A percentile compares a stretch with the other conserved stretches of the same genome.
Evolutionary conservation across 768 basidiomycete species (phyloP).

Genomic region (Termitomyces sp.): DNA sequence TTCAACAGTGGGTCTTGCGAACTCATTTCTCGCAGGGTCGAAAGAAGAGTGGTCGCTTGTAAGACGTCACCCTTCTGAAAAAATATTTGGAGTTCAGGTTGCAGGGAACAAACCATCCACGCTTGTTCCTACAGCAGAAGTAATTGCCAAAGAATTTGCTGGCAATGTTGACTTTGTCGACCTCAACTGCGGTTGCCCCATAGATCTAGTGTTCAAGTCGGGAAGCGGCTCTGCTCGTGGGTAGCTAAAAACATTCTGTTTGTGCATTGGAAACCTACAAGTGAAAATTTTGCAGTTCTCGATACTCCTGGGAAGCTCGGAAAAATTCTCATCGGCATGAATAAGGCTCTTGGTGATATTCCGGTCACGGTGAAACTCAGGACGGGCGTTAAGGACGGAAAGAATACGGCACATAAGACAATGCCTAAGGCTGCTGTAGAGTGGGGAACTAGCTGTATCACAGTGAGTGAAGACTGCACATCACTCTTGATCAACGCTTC

Average conservation of each 20-base stretch:
- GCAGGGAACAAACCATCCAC: slow-evolving; percentile 82
- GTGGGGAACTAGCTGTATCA: slow-evolving; percentile 40
- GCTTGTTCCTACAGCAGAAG: slow-evolving; percentile 78
- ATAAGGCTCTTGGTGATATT: slow-evolving; percentile 80
- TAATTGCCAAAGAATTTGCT: slow-evolving; percentile 63
- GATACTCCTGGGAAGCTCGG: slow-evolving; percentile 79
- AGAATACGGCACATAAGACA: slow-evolving; percentile 84
- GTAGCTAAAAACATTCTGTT: slow-evolving; percentile 22
- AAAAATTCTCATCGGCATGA: slow-evolving; percentile 89
- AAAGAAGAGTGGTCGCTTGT: slow-evolving; percentile 95
- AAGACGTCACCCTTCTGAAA: slow-evolving; percentile 81
- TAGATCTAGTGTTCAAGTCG: slow-evolving; percentile 89
- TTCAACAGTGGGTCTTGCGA: slow-evolving; percentile 80
- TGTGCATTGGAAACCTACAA: neutral
- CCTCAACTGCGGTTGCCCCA: slow-evolving; percentile 95
- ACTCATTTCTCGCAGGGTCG: slow-evolving; percentile 81
- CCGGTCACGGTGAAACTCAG: slow-evolving; percentile 91
- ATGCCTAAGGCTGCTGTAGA: slow-evolving; percentile 71
- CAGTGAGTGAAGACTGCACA: slow-evolving; percentile 23
- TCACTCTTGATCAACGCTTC: neutral
- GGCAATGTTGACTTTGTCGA: slow-evolving; percentile 85
- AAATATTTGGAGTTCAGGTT: slow-evolving; percentile 86
- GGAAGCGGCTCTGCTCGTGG: slow-evolving; percentile 86
- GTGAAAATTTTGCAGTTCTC: slow-evolving; percentile 48
- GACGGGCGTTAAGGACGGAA: slow-evolving; percentile 86